phyloP scores from a whole-genome alignment of 2,329 filamentous ascomycete genomes.

The Leptographium wingfieldii region DNA sequence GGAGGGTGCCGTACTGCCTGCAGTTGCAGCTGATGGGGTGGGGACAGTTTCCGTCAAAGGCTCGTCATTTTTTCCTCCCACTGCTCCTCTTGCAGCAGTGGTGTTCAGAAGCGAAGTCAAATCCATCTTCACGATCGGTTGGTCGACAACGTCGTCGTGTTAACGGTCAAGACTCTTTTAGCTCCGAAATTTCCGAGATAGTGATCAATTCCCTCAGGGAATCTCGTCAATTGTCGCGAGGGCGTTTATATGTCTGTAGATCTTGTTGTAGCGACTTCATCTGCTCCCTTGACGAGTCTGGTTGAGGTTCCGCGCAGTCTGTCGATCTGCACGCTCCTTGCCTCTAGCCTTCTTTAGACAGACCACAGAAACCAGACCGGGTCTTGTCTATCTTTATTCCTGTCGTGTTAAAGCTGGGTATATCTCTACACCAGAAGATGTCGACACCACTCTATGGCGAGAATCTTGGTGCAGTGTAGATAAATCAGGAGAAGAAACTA shows the following conservation, averaged over 20 bases:
- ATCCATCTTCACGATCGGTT: constrained; percentile 21
- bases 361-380: too few relatives aligned
- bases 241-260: too few relatives aligned
- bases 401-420: too few relatives aligned
- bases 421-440: not conserved
- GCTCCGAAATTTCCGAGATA: too few relatives aligned
- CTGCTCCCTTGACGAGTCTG: too few relatives aligned
- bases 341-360: too few relatives aligned
- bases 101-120: constrained; percentile 29
- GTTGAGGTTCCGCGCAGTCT: too few relatives aligned
- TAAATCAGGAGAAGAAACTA: not conserved
- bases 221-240: too few relatives aligned
- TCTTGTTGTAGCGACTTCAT: too few relatives aligned
- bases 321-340: too few relatives aligned
- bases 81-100: constrained; percentile 16
- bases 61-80: not conserved
- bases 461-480: not conserved
- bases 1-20: constrained; percentile 13
- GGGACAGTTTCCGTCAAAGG: constrained; percentile 12
- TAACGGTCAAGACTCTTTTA: not conserved
- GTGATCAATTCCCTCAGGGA: not conserved
- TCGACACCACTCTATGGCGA: not conserved
- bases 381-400: too few relatives aligned
- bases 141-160: not conserved
- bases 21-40: constrained; percentile 14